Evolutionary conservation across 768 basidiomycete genomes (phyloP).

Genomic region (Collybiopsis confluens): DNA sequence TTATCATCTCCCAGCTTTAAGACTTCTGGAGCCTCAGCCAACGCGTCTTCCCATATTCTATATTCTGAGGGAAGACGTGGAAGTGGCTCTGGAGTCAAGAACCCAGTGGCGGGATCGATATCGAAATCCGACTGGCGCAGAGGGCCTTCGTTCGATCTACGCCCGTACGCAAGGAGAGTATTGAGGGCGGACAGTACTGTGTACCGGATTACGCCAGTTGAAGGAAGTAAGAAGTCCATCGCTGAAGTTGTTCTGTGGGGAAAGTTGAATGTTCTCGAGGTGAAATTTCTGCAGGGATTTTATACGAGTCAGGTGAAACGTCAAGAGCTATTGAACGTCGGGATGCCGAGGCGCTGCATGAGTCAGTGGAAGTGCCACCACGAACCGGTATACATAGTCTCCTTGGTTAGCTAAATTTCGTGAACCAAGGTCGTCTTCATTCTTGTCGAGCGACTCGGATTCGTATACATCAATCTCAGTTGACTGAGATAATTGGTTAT

Average conservation of each 20-base stretch:
- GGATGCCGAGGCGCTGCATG: too few species aligned
- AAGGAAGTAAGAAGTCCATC: constrained; percentile 36
- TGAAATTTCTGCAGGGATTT: too few species aligned
- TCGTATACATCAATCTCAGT: not conserved
- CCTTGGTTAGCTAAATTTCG: too few species aligned
- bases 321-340: too few species aligned
- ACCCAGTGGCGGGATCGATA: constrained; percentile 66
- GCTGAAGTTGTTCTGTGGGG: not conserved
- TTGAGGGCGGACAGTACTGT: constrained; percentile 43
- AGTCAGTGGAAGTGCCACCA: too few species aligned
- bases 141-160: constrained; percentile 25
- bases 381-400: too few species aligned
- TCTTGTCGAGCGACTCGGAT: too few species aligned
- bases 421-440: too few species aligned
- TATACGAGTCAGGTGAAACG: too few species aligned
- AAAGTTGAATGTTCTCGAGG: not conserved
- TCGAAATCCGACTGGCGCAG: constrained; percentile 47
- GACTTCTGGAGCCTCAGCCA: constrained; percentile 46
- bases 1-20: constrained; percentile 58
- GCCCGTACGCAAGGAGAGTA: constrained; percentile 34
- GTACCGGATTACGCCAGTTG: constrained; percentile 47
- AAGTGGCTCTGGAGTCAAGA: constrained; percentile 71
- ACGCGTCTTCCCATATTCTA: constrained; percentile 67
- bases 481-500: not conserved
- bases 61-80: constrained; percentile 51